Percentiles rank a stretch among this genome's conserved stretches.
These are phyloP conservation scores for Penicillium sp. DNA, from an alignment of 2,329 filamentous ascomycete species.

Conservation along the genomic window DNA sequence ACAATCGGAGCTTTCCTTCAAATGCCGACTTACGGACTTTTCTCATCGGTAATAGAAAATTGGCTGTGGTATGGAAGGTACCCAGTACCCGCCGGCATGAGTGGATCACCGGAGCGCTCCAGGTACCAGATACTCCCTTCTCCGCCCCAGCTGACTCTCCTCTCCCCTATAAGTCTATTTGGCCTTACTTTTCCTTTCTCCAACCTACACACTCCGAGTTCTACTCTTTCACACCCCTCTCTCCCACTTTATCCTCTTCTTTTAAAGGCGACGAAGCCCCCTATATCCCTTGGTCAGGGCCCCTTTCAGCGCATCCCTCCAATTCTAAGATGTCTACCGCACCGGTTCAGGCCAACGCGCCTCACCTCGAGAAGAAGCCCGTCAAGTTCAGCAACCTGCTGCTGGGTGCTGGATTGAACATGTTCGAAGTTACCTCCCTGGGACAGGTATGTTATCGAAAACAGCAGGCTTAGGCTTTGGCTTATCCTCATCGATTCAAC, in stretches of 20 bases:
- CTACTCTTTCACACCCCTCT: conserved; percentile 21
- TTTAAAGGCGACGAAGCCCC: conserved; percentile 77
- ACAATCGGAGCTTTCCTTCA: background rate
- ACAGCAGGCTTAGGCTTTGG: background rate
- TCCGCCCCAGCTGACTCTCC: conserved; percentile 7
- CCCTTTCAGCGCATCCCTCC: conserved; percentile 61
- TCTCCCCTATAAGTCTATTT: conserved; percentile 27
- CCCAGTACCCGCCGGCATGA: conserved; percentile 27
- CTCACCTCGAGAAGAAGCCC: conserved; percentile 93
- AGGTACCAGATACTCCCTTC: conserved; percentile 1
- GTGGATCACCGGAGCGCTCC: conserved; percentile 18
- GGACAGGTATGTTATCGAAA: conserved; percentile 58
- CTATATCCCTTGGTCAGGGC: conserved; percentile 98
- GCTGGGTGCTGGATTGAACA: conserved; percentile 88
- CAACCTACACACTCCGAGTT: conserved; percentile 19
- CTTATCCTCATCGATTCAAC: background rate
- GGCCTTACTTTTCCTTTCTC: conserved; percentile 21
- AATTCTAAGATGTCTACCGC: conserved; percentile 62
- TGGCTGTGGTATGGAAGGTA: conserved; percentile 26
- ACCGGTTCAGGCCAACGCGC: conserved; percentile 56
- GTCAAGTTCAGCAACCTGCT: conserved; percentile 99
- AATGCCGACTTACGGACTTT: background rate
- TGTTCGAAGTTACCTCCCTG: conserved; percentile 83
- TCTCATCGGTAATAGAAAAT: too few relatives aligned
- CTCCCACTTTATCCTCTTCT: conserved; percentile 28